Evolutionary conservation across 495 filamentous ascomycete genomes (phyloP).

Genomic region (Cairneyella variabilis): DNA sequence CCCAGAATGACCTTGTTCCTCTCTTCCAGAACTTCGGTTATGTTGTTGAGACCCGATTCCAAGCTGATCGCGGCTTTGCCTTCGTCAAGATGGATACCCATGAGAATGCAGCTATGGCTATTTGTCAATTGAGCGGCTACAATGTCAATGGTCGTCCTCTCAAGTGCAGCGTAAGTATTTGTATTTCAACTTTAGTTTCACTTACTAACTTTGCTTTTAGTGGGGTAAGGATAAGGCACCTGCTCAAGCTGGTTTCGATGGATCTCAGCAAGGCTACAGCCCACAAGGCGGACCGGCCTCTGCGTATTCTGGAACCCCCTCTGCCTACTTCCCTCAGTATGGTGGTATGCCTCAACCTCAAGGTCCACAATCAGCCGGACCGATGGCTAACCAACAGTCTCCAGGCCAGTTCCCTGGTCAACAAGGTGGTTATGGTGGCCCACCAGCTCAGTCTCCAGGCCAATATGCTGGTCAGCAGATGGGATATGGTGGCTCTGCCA

Average conservation of each 20-base stretch:
- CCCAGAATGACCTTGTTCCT: conserved; percentile 90
- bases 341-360: conserved; percentile 72
- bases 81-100: conserved; percentile 99
- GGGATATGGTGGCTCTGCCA: conserved; percentile 47
- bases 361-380: conserved; percentile 38
- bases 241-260: conserved; percentile 77
- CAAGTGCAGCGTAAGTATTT: conserved; percentile 89
- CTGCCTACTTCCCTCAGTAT: conserved; percentile 93
- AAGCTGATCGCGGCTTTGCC: conserved; percentile 95
- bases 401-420: conserved; percentile 61
- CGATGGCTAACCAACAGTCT: conserved; percentile 47
- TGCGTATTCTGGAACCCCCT: conserved; percentile 66
- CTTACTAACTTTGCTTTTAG: conserved; percentile 41
- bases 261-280: conserved; percentile 69
- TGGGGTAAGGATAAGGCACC: conserved; percentile 99
- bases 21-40: conserved; percentile 98
- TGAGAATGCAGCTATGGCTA: conserved; percentile 97
- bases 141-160: conserved; percentile 96
- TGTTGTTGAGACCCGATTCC: conserved; percentile 94
- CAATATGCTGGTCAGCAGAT: conserved; percentile 39
- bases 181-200: neutral
- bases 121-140: conserved; percentile 94
- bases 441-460: conserved; percentile 50
- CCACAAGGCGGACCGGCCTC: conserved; percentile 54
- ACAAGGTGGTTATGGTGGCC: conserved; percentile 56